Percentiles rank a stretch among this genome's conserved stretches.
phyloP scores from a whole-genome alignment of 345 rosid genomes.

The Isatis tinctoria region DNA sequence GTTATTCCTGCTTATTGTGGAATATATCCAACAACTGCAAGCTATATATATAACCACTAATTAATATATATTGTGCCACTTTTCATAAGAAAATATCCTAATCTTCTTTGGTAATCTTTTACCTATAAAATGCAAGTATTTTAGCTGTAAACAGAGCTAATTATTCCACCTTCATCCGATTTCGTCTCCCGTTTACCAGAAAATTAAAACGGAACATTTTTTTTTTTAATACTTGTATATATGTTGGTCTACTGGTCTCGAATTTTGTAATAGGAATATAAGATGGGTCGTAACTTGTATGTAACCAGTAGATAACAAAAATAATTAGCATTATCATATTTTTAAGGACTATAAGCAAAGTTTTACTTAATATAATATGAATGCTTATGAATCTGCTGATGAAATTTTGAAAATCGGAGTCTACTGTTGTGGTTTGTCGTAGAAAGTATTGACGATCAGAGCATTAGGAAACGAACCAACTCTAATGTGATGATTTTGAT shows the following conservation, averaged over 20 bases:
- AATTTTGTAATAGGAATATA: background rate
- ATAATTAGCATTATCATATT: background rate
- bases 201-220: background rate
- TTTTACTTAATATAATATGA: too few species aligned
- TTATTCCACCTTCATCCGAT: background rate
- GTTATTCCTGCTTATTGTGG: constrained; percentile 23
- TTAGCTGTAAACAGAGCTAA: constrained; percentile 9
- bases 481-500: background rate
- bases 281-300: background rate
- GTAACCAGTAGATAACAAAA: background rate
- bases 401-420: background rate
- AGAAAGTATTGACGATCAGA: background rate
- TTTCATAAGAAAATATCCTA: constrained; percentile 16
- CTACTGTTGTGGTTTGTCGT: too few species aligned
- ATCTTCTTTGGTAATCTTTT: constrained; percentile 28
- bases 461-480: background rate
- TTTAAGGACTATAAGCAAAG: background rate
- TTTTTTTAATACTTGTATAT: too few species aligned
- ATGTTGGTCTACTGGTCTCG: background rate
- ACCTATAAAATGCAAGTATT: constrained; percentile 9
- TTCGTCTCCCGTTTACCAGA: background rate
- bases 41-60: background rate
- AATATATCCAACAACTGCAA: constrained; percentile 31
- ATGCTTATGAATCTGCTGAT: background rate
- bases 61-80: constrained; percentile 6